Percentiles rank a stretch among this genome's conserved stretches.
Evolutionary conservation across 2,329 filamentous ascomycete genomes (phyloP).

Genomic region (Calycina herbarum): DNA sequence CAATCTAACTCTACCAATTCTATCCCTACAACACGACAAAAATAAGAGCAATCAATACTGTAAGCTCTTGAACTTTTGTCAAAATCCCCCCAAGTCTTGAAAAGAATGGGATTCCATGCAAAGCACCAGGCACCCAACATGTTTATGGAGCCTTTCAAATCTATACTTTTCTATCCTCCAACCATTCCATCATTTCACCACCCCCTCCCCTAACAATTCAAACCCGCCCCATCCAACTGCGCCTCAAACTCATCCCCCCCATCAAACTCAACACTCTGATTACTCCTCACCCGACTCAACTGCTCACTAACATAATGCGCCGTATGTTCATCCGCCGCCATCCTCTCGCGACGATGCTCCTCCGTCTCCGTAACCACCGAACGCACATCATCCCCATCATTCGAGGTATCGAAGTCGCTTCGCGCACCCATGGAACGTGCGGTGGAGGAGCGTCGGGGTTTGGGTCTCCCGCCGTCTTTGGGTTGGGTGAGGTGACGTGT

Average conservation of each 20-base stretch:
- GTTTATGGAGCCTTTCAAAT: too few relatives aligned
- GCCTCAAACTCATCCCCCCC: slow-evolving; percentile 65
- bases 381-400: slow-evolving; percentile 47
- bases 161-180: neutral
- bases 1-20: too few relatives aligned
- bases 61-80: too few relatives aligned
- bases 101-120: too few relatives aligned
- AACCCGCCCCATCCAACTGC: slow-evolving; percentile 46
- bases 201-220: neutral
- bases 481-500: slow-evolving; percentile 50
- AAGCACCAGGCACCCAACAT: too few relatives aligned
- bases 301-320: slow-evolving; percentile 81
- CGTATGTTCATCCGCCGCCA: slow-evolving; percentile 67
- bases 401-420: slow-evolving; percentile 68
- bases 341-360: slow-evolving; percentile 50
- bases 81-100: too few relatives aligned
- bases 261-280: slow-evolving; percentile 36
- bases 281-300: slow-evolving; percentile 68
- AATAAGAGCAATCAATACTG: too few relatives aligned
- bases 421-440: slow-evolving; percentile 80
- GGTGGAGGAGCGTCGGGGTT: slow-evolving; percentile 76
- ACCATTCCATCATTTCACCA: slow-evolving; percentile 1
- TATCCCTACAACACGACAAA: too few relatives aligned
- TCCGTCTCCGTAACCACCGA: slow-evolving; percentile 53
- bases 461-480: slow-evolving; percentile 44